Percentiles rank a stretch among this genome's conserved stretches.
phyloP scores from a whole-genome alignment of 2,329 filamentous ascomycete species.

The Aspergillus bombycis region DNA sequence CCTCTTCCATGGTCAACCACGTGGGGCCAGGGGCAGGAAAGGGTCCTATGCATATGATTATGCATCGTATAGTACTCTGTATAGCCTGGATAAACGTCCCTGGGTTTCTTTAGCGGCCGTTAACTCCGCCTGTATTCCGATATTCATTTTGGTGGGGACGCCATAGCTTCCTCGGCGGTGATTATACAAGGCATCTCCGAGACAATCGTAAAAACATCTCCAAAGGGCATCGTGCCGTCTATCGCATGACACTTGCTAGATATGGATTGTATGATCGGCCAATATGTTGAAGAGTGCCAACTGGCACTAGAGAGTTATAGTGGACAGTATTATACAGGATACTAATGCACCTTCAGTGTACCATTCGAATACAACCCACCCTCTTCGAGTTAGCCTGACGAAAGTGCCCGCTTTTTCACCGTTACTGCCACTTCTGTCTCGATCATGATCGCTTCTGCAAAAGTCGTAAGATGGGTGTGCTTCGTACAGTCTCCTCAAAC shows the following conservation, averaged over 20 bases:
- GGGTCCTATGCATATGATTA: background rate
- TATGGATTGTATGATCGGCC: background rate
- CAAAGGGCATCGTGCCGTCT: background rate
- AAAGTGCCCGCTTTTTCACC: too few relatives aligned
- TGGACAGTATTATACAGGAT: background rate
- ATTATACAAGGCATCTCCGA: background rate
- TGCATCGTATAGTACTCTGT: background rate
- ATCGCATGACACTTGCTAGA: background rate
- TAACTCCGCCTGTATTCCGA: background rate
- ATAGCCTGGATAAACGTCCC: background rate
- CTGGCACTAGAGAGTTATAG: background rate
- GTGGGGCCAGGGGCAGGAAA: background rate
- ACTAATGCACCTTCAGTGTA: background rate
- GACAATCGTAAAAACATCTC: background rate
- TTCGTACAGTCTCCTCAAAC: too few relatives aligned
- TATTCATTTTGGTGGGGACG: background rate
- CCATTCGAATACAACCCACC: background rate
- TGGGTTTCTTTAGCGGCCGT: background rate
- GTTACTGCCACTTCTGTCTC: too few relatives aligned
- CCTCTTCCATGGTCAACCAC: background rate
- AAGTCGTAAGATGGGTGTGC: too few relatives aligned
- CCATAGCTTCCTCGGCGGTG: background rate
- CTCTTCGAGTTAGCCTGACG: too few relatives aligned
- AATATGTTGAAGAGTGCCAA: background rate
- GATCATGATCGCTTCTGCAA: too few relatives aligned